These are phyloP conservation scores for Xylariales sp. DNA, from an alignment of 2,329 filamentous ascomycete species.

Conservation along the genomic window DNA sequence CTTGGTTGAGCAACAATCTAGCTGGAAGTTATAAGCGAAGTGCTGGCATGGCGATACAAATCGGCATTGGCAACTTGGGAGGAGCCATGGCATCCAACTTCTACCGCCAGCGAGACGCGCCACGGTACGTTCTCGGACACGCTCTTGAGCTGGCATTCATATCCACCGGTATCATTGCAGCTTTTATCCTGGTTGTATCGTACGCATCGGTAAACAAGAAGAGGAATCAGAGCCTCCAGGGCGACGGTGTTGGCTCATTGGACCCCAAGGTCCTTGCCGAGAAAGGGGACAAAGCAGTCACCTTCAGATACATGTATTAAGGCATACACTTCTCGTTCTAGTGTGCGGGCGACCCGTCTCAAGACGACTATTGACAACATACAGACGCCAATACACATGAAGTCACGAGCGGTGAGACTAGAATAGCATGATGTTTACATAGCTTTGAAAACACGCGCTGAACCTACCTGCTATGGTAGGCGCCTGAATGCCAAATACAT, in stretches of 20 bases:
- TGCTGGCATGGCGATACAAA: slow-evolving; percentile 60
- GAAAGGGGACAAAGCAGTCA: slow-evolving; percentile 56
- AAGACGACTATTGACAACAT: too few relatives aligned
- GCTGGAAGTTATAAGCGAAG: slow-evolving; percentile 62
- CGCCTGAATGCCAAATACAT: too few relatives aligned
- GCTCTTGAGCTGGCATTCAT: slow-evolving; percentile 47
- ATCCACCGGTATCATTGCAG: slow-evolving; percentile 37
- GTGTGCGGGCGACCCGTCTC: too few relatives aligned
- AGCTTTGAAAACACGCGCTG: too few relatives aligned
- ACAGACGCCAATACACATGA: too few relatives aligned
- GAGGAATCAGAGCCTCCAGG: slow-evolving; percentile 41
- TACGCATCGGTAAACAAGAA: slow-evolving; percentile 58
- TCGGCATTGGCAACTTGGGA: slow-evolving; percentile 55
- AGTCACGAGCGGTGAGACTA: too few relatives aligned
- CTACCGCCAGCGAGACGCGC: slow-evolving; percentile 50
- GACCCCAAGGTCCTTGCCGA: slow-evolving; percentile 48
- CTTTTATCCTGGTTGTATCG: slow-evolving; percentile 37
- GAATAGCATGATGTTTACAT: too few relatives aligned
- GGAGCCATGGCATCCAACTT: slow-evolving; percentile 69
- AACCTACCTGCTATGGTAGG: too few relatives aligned
- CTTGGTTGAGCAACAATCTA: slow-evolving; percentile 76
- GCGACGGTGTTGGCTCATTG: slow-evolving; percentile 35
- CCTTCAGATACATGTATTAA: slow-evolving; percentile 57
- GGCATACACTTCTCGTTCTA: too few relatives aligned
- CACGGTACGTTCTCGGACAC: slow-evolving; percentile 47